Percentiles rank a stretch among this genome's conserved stretches.
These are phyloP conservation scores for Cydonia oblonga DNA, from an alignment of 331 rosid genomes.

Conservation along the genomic window DNA sequence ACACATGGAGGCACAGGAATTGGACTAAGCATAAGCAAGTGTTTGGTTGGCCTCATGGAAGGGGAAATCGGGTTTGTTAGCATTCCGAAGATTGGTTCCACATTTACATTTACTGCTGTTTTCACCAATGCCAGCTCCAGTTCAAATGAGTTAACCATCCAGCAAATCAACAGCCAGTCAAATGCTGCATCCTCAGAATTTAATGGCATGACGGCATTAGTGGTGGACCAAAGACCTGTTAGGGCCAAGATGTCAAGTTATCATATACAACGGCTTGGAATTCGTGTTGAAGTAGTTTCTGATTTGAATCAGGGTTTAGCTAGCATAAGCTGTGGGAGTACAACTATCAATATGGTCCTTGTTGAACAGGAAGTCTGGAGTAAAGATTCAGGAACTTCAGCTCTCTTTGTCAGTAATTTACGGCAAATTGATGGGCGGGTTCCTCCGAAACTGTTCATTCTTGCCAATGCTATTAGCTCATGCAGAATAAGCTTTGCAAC, in stretches of 20 bases:
- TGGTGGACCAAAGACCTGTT: conserved; percentile 48
- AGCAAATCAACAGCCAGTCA: conserved; percentile 33
- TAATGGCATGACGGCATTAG: conserved; percentile 48
- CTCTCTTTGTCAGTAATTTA: conserved; percentile 19
- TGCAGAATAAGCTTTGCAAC: conserved; percentile 14
- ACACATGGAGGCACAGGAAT: conserved; percentile 71
- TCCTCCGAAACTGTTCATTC: conserved; percentile 41
- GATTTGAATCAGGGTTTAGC: conserved; percentile 39
- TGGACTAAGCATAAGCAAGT: conserved; percentile 68
- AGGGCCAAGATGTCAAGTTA: conserved; percentile 51
- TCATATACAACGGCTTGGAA: conserved; percentile 60
- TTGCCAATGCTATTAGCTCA: conserved; percentile 29
- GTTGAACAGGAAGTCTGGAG: conserved; percentile 63
- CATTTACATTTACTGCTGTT: conserved; percentile 57
- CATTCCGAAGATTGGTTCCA: conserved; percentile 54
- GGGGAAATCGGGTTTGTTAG: conserved; percentile 64
- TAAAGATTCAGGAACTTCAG: conserved; percentile 20
- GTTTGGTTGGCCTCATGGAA: conserved; percentile 58
- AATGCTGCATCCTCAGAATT: conserved; percentile 35
- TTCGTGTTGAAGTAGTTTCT: conserved; percentile 35
- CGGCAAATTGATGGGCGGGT: conserved; percentile 6
- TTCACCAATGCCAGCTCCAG: conserved; percentile 25
- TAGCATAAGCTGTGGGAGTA: conserved; percentile 9
- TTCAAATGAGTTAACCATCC: conserved; percentile 29
- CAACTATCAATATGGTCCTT: conserved; percentile 27